A percentile compares a stretch with the other conserved stretches of the same genome.
Conservation (phyloP, 1,284 basidiomycete species). For the Cystobasidium pallidum region DNA sequence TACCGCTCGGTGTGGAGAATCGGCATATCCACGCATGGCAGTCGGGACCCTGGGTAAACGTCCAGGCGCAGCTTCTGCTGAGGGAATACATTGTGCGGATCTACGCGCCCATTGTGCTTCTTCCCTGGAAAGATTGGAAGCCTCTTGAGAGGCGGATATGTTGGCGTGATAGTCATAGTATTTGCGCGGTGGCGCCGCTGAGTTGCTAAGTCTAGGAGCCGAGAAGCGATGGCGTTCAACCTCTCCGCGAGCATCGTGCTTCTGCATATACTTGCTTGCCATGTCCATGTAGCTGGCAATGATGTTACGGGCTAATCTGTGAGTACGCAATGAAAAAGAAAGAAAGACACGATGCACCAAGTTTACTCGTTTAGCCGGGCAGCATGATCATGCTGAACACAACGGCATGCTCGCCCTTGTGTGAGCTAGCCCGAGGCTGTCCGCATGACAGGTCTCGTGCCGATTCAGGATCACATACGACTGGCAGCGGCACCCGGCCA, state of each 20-base stretch:
- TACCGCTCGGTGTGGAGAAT: neutral
- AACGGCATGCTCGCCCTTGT: neutral
- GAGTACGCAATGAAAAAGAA: too few relatives aligned
- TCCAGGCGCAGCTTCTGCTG: neutral
- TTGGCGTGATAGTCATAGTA: slow-evolving; percentile 7
- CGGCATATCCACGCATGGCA: neutral
- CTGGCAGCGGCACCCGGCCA: neutral
- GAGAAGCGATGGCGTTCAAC: neutral
- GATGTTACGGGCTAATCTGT: too few relatives aligned
- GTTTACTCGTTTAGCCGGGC: too few relatives aligned
- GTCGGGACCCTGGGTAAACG: neutral
- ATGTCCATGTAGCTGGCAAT: too few relatives aligned
- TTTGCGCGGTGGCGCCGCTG: neutral
- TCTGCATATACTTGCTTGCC: neutral
- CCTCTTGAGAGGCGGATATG: neutral
- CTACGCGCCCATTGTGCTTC: neutral
- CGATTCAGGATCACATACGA: neutral
- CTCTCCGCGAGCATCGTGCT: neutral
- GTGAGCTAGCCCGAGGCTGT: neutral
- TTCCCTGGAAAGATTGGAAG: neutral
- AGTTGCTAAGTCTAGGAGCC: too few relatives aligned
- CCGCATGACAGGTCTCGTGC: neutral
- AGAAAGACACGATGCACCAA: too few relatives aligned
- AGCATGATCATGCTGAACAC: too few relatives aligned
- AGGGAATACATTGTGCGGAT: neutral